These are phyloP conservation scores for Neoboletus subvelutipes DNA, from an alignment of 768 basidiomycete genomes.

Conservation along the genomic window DNA sequence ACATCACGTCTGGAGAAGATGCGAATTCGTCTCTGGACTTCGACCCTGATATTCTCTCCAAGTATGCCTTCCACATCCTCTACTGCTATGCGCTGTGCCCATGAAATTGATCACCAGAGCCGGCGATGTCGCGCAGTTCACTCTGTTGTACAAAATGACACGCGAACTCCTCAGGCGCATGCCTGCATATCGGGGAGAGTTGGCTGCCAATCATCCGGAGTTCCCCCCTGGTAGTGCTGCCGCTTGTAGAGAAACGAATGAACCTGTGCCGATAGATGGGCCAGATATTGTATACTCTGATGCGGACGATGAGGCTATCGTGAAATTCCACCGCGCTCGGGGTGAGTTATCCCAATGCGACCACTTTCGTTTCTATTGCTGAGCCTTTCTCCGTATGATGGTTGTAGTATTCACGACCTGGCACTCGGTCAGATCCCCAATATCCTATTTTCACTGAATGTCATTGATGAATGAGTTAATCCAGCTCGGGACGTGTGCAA, in stretches of 20 bases:
- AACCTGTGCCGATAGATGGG: conserved; percentile 25
- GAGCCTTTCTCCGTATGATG: background rate
- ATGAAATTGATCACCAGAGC: conserved; percentile 1
- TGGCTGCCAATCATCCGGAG: conserved; percentile 21
- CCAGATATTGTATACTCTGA: conserved; percentile 35
- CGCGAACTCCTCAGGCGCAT: conserved; percentile 59
- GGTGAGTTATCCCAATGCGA: conserved; percentile 2
- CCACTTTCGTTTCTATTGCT: background rate
- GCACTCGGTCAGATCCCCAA: conserved; percentile 16
- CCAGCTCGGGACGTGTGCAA: conserved; percentile 65
- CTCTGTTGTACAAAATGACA: conserved; percentile 53
- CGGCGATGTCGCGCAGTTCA: conserved; percentile 44
- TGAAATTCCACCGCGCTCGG: conserved; percentile 21
- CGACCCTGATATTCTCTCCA: conserved; percentile 43
- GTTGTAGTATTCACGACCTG: conserved; percentile 6
- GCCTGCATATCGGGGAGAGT: conserved; percentile 31
- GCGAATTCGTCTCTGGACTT: conserved; percentile 43
- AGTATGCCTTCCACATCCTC: conserved; percentile 30
- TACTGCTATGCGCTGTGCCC: background rate
- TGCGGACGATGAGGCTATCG: conserved; percentile 36
- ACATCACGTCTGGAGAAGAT: conserved; percentile 44
- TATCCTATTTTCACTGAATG: no score
- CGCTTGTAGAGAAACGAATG: conserved; percentile 13
- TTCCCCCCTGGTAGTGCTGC: conserved; percentile 34
- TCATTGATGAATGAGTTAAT: background rate